phyloP scores from a whole-genome alignment of 1,139 yeast genomes.

The Casaregolazyma suthepensis region DNA sequence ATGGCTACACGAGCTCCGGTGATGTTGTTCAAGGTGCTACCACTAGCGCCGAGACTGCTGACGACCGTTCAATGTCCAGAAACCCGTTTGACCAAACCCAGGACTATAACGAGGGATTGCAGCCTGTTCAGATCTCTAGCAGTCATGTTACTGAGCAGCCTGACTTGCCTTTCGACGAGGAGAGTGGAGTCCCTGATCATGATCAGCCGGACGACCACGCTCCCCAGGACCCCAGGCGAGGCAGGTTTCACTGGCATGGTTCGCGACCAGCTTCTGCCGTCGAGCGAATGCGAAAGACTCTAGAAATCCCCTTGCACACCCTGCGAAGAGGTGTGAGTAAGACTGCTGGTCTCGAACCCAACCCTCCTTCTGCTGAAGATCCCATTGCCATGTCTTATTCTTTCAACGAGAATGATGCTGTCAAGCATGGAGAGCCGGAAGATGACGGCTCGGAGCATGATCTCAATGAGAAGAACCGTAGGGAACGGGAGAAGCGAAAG shows the following conservation, averaged over 20 bases:
- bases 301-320: conserved; percentile 6
- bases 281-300: conserved; percentile 2
- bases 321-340: conserved; percentile 3
- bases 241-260: neutral
- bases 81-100: neutral
- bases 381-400: conserved; percentile 6
- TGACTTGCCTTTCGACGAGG: neutral
- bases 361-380: neutral
- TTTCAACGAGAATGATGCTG: conserved; percentile 1
- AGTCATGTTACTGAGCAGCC: neutral
- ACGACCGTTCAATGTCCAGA: neutral
- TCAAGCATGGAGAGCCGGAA: neutral
- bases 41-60: neutral
- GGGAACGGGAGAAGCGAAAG: neutral
- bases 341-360: conserved; percentile 4
- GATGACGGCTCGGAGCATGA: neutral
- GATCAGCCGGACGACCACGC: neutral
- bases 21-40: neutral
- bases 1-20: neutral
- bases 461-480: neutral
- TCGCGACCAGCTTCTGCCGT: neutral
- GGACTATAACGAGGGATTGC: neutral
- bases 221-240: neutral
- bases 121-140: neutral
- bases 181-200: neutral